Base-by-base conservation (phyloP, 495 filamentous ascomycete genomes). In the Penicillium soppii region DNA sequence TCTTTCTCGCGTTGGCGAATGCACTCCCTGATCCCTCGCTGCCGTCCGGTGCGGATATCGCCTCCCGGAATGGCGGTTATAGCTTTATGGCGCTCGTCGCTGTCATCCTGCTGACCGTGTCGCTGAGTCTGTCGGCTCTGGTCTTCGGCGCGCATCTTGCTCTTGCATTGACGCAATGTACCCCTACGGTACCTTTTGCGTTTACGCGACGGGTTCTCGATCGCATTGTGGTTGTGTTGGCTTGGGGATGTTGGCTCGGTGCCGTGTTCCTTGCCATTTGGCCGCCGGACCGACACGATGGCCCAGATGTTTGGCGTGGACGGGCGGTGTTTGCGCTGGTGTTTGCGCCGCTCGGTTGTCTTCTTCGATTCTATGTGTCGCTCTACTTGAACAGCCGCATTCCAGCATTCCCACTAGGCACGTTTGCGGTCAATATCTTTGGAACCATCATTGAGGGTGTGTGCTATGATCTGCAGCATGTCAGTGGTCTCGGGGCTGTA, bases 1-100 rank as follows among this genome's bases (percentile, higher is more conserved):
- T 78, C 40, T 96, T 95, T 67, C 76, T 95, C n/a, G 85, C 89
- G 0, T 66, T 97, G 10, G 85, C 89, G 6, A 95, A 96, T 61
- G 79, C 83, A 44, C 71, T 90, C 9, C 76, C 82, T 0, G 71
- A 78, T 58, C 79, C 80, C 3, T 65, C 66, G 19, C 35, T 61
- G 1, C 43, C 59, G 0, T 10, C 60, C 3, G 44, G 58, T 6
- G 45, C 56, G 1, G 13, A n/a, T 7, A 57, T 59, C 21, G 44
- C 61, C 16, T 57, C 68, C 22, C 73, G 89, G n/a, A 87, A 87
- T 59, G 85, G 81, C 23, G 90, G 91, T 22, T 89, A 94, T 69
- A 88, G 84, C 51, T 86, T 96, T 69, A 79, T 92, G 73, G 90
- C 92, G 12, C 60, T 90, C 7, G 57, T 91, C 0, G 86, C 84